These are phyloP conservation scores for Vaccinium corymbosum DNA, from an alignment of 148 eudicot genomes.

Conservation along the genomic window DNA sequence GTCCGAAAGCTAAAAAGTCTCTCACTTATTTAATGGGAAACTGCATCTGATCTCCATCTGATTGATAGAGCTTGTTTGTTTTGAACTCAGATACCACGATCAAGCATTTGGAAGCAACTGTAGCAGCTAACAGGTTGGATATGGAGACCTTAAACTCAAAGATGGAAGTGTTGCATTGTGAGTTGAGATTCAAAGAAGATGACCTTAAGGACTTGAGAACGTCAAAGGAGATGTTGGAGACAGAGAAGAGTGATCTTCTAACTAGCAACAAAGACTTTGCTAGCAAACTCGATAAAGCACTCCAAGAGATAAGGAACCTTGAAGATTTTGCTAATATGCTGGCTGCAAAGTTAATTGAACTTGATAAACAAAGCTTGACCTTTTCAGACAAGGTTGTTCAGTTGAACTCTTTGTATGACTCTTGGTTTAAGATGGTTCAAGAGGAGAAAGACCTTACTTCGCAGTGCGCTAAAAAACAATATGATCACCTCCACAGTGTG, in stretches of 20 bases:
- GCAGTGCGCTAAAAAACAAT: slow-evolving; percentile 45
- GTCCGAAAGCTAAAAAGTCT: slow-evolving; percentile 1
- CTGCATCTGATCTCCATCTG: neutral
- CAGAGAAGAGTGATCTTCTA: slow-evolving; percentile 54
- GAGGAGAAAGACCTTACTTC: slow-evolving; percentile 51
- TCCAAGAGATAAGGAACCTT: slow-evolving; percentile 63
- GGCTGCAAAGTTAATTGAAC: slow-evolving; percentile 45
- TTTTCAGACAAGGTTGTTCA: slow-evolving; percentile 55
- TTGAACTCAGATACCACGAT: slow-evolving; percentile 56
- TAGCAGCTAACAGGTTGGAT: slow-evolving; percentile 38
- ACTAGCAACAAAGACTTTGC: slow-evolving; percentile 44
- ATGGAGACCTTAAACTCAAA: slow-evolving; percentile 50
- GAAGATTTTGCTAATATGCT: slow-evolving; percentile 48
- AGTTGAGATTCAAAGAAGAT: slow-evolving; percentile 57
- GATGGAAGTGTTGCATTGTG: slow-evolving; percentile 47
- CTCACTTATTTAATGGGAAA: neutral
- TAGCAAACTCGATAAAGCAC: slow-evolving; percentile 46
- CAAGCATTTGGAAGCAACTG: slow-evolving; percentile 60
- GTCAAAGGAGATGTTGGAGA: slow-evolving; percentile 51
- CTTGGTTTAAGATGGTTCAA: slow-evolving; percentile 42
- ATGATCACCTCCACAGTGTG: slow-evolving; percentile 53
- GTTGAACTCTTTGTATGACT: slow-evolving; percentile 45
- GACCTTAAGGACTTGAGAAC: slow-evolving; percentile 42
- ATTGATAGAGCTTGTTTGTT: slow-evolving; percentile 12
- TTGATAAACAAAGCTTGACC: slow-evolving; percentile 63